Conservation (phyloP, 331 rosid genomes). For the Pyracantha coccinea region DNA sequence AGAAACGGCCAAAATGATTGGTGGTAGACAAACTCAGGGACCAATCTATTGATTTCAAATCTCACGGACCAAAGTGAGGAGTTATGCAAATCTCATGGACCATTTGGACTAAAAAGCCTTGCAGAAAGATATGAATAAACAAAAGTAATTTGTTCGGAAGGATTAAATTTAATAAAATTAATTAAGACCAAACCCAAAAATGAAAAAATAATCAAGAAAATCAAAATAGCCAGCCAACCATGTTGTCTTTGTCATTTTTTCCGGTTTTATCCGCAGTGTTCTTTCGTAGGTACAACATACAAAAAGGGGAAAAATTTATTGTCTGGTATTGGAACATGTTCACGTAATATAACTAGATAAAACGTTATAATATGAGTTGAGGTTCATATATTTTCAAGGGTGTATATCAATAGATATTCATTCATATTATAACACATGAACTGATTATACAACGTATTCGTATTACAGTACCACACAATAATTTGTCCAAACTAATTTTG, state of each 20-base stretch:
- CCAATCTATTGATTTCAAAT: no score
- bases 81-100: no score
- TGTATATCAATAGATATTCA: no score
- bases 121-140: no score
- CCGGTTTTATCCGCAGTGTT: background rate
- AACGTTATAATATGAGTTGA: no score
- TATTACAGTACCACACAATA: no score
- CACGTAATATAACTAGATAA: no score
- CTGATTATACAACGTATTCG: background rate
- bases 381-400: no score
- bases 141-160: background rate
- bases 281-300: background rate
- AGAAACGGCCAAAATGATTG: no score
- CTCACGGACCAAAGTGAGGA: no score
- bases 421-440: background rate
- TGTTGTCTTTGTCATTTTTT: background rate
- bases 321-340: background rate
- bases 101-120: no score
- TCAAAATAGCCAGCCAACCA: background rate
- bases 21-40: no score
- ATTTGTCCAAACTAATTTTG: background rate
- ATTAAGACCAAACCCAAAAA: background rate
- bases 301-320: background rate
- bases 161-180: background rate
- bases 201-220: background rate